Evolutionary conservation across 129 eudicot species (phyloP).

Genomic region (Logfia minima): DNA sequence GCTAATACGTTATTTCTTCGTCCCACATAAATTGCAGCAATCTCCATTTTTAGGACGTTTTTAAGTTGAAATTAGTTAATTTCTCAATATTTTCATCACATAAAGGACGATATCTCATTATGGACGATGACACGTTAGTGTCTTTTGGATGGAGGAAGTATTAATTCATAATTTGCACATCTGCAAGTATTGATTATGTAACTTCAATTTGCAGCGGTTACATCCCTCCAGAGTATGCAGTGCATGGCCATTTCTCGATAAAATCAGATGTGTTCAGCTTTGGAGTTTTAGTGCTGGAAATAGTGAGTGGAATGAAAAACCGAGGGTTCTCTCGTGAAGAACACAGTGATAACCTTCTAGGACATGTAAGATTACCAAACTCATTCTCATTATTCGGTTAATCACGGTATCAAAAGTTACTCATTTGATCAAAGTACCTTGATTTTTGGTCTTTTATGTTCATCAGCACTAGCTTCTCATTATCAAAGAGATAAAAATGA

Average conservation of each 20-base stretch:
- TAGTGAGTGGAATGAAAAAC: slow-evolving; percentile 25
- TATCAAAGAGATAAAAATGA: background rate
- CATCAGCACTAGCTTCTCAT: background rate
- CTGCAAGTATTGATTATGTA: background rate
- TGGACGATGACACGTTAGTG: no score
- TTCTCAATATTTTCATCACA: background rate
- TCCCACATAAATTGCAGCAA: background rate
- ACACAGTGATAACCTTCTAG: slow-evolving; percentile 22
- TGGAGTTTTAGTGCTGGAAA: slow-evolving; percentile 24
- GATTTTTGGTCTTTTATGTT: background rate
- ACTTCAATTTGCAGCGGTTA: slow-evolving; percentile 14
- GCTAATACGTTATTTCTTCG: background rate
- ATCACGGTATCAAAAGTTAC: background rate
- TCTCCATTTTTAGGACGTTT: background rate
- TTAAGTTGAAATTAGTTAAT: background rate
- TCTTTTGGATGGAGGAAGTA: no score
- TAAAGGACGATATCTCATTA: background rate
- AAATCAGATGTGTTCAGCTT: slow-evolving; percentile 27
- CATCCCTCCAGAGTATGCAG: slow-evolving; percentile 29
- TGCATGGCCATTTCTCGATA: slow-evolving; percentile 22
- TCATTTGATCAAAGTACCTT: background rate
- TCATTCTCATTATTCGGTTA: background rate
- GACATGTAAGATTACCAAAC: slow-evolving; percentile 27
- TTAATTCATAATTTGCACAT: no score
- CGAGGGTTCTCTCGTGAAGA: slow-evolving; percentile 22